Evolutionary conservation across 2,329 filamentous ascomycete genomes (phyloP).

Genomic region (Amylocarpus encephaloides): DNA sequence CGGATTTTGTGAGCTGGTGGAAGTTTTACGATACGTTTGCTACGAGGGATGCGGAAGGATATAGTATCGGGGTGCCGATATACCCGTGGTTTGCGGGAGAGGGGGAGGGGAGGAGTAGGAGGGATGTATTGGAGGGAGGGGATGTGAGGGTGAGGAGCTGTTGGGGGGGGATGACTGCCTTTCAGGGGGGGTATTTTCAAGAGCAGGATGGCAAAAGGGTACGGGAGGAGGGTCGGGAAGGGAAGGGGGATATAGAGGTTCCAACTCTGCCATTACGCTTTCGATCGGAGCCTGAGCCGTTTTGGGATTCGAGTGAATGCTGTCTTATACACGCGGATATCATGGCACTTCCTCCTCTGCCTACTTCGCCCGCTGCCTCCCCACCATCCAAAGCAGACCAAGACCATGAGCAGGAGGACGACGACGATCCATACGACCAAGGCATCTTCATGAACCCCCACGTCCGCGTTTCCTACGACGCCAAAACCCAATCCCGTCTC

Average conservation of each 20-base stretch:
- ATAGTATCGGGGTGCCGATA: conserved; percentile 55
- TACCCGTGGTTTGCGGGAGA: conserved; percentile 60
- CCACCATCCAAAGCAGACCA: not conserved
- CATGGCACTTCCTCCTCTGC: conserved; percentile 23
- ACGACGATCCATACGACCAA: conserved; percentile 36
- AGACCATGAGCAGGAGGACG: conserved; percentile 28
- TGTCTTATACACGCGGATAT: conserved; percentile 51
- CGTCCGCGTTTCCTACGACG: conserved; percentile 63
- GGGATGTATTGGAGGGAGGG: conserved; percentile 53
- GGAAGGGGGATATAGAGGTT: not conserved
- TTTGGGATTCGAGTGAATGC: conserved; percentile 60
- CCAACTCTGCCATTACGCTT: conserved; percentile 35
- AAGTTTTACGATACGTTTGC: conserved; percentile 71
- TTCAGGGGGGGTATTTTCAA: conserved; percentile 55
- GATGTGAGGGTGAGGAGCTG: conserved; percentile 66
- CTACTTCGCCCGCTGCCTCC: not conserved
- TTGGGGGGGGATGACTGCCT: conserved; percentile 71
- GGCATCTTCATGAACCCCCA: conserved; percentile 71
- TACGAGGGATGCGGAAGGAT: conserved; percentile 59
- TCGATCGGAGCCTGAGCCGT: conserved; percentile 51
- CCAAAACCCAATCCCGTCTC: conserved; percentile 51
- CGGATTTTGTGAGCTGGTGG: conserved; percentile 64
- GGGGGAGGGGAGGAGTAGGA: conserved; percentile 48
- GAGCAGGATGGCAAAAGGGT: not conserved
- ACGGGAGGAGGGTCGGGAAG: not conserved